phyloP scores from a whole-genome alignment of 2,329 filamentous ascomycete genomes.

The Xylariaceae sp. region DNA sequence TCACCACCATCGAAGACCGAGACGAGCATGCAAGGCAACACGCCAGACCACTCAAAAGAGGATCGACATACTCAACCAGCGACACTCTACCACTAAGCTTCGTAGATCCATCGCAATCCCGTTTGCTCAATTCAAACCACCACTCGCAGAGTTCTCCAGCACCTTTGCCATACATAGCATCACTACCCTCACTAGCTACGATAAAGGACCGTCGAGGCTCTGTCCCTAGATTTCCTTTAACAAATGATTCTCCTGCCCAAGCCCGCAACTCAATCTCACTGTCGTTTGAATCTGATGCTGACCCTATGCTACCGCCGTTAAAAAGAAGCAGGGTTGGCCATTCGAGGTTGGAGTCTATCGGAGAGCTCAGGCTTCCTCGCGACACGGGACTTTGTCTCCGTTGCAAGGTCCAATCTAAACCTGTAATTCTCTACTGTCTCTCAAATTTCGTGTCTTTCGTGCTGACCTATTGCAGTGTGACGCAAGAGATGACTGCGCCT shows the following conservation, averaged over 20 bases:
- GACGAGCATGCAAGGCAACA: slow-evolving; percentile 50
- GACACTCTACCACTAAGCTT: slow-evolving; percentile 35
- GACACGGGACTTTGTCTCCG: slow-evolving; percentile 48
- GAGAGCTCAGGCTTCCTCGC: slow-evolving; percentile 48
- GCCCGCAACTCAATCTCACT: slow-evolving; percentile 39
- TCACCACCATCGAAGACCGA: slow-evolving; percentile 46
- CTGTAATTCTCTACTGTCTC: slow-evolving; percentile 35
- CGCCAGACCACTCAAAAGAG: slow-evolving; percentile 37
- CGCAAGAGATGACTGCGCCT: slow-evolving; percentile 45
- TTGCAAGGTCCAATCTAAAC: slow-evolving; percentile 44
- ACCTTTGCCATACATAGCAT: slow-evolving; percentile 29
- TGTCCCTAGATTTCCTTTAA: slow-evolving; percentile 38
- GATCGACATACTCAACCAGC: slow-evolving; percentile 42
- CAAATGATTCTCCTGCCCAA: slow-evolving; percentile 36
- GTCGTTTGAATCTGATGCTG: slow-evolving; percentile 46
- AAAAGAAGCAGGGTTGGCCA: slow-evolving; percentile 51
- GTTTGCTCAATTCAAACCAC: slow-evolving; percentile 31
- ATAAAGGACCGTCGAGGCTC: slow-evolving; percentile 38
- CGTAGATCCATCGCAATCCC: slow-evolving; percentile 31
- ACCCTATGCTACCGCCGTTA: slow-evolving; percentile 51
- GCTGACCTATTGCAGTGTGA: slow-evolving; percentile 45
- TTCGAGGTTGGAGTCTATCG: slow-evolving; percentile 53
- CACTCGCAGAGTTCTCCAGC: slow-evolving; percentile 35
- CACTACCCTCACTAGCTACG: slow-evolving; percentile 35
- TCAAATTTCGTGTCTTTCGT: neutral